Conservation (phyloP, 2,329 filamentous ascomycete genomes). For the Penicillium hordei region DNA sequence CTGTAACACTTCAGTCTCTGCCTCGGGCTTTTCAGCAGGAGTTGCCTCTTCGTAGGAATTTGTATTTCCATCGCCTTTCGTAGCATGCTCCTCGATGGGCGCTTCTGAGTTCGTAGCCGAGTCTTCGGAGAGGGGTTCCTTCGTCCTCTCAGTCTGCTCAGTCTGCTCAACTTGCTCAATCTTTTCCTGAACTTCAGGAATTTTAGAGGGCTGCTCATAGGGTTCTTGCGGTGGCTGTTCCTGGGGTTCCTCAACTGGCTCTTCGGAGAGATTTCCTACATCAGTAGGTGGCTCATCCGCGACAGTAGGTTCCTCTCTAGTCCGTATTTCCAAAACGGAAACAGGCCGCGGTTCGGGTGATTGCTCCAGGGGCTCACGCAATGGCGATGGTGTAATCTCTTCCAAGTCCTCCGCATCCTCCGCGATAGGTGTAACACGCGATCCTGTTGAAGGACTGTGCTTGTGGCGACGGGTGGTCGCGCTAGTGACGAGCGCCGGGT, state of each 20-base stretch:
- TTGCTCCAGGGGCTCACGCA: conserved; percentile 18
- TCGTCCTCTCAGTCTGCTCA: not conserved
- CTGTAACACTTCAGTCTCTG: conserved; percentile 1
- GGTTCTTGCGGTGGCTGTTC: not conserved
- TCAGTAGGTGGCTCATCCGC: not conserved
- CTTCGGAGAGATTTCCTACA: conserved; percentile 2
- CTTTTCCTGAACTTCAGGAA: conserved; percentile 1
- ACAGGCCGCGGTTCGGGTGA: conserved; percentile 16
- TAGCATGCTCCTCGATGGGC: conserved; percentile 5
- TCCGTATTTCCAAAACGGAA: conserved; percentile 14
- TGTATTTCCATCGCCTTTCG: conserved; percentile 7
- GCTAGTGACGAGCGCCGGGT: conserved; percentile 54
- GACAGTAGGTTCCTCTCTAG: not conserved
- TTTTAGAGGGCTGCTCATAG: not conserved
- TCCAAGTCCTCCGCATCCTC: conserved; percentile 77
- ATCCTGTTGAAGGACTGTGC: conserved; percentile 76
- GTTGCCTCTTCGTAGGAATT: conserved; percentile 7
- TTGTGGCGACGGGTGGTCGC: conserved; percentile 81
- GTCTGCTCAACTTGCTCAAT: not conserved
- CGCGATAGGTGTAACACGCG: conserved; percentile 75
- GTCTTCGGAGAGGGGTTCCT: not conserved
- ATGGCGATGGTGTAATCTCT: conserved; percentile 13
- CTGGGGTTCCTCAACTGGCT: conserved; percentile 5
- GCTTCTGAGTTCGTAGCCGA: conserved; percentile 8
- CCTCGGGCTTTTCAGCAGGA: conserved; percentile 10